Percentiles rank a stretch among this genome's conserved stretches.
phyloP scores from a whole-genome alignment of 2,329 filamentous ascomycete species.

The Hymenoscyphus fraxineus region DNA sequence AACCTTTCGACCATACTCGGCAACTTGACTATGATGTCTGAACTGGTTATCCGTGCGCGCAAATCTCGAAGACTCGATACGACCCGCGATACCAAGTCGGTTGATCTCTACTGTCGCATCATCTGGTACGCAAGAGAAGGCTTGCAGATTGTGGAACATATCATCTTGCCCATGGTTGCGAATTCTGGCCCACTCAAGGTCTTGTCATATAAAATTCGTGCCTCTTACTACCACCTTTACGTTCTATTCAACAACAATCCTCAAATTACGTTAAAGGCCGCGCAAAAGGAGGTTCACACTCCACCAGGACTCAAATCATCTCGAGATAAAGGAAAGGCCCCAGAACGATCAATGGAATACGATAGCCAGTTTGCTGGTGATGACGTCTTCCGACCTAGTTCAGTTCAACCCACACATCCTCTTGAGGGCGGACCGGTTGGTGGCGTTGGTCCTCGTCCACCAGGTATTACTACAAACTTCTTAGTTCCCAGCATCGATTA shows the following conservation, averaged over 20 bases:
- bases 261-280: conserved; percentile 45
- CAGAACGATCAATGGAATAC: conserved; percentile 21
- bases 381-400: conserved; percentile 28
- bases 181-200: conserved; percentile 82
- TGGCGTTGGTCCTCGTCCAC: conserved; percentile 37
- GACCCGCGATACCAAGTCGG: conserved; percentile 71
- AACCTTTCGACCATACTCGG: conserved; percentile 90
- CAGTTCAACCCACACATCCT: conserved; percentile 34
- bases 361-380: conserved; percentile 5
- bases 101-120: conserved; percentile 85
- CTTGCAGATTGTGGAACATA: conserved; percentile 79
- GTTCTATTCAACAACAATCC: conserved; percentile 94
- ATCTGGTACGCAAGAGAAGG: conserved; percentile 94
- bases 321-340: conserved; percentile 31
- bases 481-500: conserved; percentile 78
- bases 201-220: conserved; percentile 83
- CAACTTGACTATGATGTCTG: conserved; percentile 81
- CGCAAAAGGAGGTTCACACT: conserved; percentile 38
- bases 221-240: conserved; percentile 95
- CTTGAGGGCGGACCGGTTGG: conserved; percentile 45
- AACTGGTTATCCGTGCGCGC: conserved; percentile 76
- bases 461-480: conserved; percentile 60
- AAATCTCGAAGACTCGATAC: conserved; percentile 79
- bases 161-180: conserved; percentile 79
- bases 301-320: conserved; percentile 34